These are phyloP conservation scores for Amborella trichopoda DNA, from an alignment of 164 flowering plant genomes.

Conservation along the genomic window DNA sequence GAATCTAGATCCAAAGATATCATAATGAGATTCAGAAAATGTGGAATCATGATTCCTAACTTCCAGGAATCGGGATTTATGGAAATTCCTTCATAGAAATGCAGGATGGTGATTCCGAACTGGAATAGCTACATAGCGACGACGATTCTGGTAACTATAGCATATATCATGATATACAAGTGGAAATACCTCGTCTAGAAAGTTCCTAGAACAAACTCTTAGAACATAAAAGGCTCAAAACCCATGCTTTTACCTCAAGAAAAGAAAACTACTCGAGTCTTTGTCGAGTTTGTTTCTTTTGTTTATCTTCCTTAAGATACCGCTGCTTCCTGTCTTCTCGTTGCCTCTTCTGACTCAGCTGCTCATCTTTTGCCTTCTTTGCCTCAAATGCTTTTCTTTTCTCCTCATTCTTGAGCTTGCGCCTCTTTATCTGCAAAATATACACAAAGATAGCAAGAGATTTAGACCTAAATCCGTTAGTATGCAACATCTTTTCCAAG, in stretches of 20 bases:
- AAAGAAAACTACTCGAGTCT: conserved; percentile 8
- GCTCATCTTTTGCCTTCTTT: conserved; percentile 57
- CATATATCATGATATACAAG: no score
- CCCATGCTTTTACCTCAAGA: no score
- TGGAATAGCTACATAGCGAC: no score
- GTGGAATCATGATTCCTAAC: no score
- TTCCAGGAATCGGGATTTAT: no score
- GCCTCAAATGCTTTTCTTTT: conserved; percentile 39
- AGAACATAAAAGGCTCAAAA: conserved; percentile 1
- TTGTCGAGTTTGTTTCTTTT: conserved; percentile 38
- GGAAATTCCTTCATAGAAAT: no score
- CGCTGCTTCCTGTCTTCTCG: conserved; percentile 66
- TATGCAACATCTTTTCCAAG: background rate
- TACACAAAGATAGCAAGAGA: background rate
- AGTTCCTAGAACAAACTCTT: background rate
- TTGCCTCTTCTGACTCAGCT: conserved; percentile 49
- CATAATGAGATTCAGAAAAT: no score
- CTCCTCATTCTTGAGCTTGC: conserved; percentile 46
- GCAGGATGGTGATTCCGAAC: no score
- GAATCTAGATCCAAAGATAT: no score
- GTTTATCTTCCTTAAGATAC: conserved; percentile 57
- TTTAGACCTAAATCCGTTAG: background rate
- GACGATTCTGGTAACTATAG: no score
- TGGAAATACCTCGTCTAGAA: background rate
- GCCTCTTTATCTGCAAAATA: conserved; percentile 47